phyloP scores from a whole-genome alignment of 768 basidiomycete genomes.

The Leucogyrophana mollusca region DNA sequence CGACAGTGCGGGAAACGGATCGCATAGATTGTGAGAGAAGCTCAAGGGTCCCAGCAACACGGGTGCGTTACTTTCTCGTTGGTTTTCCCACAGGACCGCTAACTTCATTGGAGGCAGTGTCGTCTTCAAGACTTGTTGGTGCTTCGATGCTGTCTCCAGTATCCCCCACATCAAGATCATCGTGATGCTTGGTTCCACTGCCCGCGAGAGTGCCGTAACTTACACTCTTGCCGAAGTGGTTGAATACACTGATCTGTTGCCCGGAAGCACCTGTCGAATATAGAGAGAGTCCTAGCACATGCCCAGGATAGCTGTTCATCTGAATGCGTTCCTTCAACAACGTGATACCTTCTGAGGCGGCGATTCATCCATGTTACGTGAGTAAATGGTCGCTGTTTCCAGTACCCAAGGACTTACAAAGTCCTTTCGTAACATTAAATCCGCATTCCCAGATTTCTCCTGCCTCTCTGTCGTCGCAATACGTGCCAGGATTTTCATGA shows the following conservation, averaged over 20 bases:
- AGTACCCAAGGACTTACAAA: no score
- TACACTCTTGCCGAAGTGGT: conserved; percentile 25
- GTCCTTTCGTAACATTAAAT: conserved; percentile 11
- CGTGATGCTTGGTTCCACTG: no score
- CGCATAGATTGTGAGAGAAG: conserved; percentile 24
- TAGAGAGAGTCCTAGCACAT: conserved; percentile 28
- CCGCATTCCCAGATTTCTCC: conserved; percentile 3
- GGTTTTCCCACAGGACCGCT: no score
- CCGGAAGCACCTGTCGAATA: conserved; percentile 32
- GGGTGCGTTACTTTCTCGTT: conserved; percentile 3
- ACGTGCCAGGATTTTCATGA: conserved; percentile 11
- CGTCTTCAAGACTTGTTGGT: conserved; percentile 5
- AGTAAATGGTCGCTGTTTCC: no score
- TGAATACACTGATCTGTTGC: conserved; percentile 28
- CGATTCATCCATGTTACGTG: conserved; percentile 17
- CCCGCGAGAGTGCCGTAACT: conserved; percentile 33
- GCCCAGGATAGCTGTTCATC: conserved; percentile 27
- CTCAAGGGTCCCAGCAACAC: conserved; percentile 16
- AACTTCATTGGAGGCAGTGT: neutral
- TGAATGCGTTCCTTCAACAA: conserved; percentile 35
- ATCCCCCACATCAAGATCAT: no score
- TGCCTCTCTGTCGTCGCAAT: conserved; percentile 19
- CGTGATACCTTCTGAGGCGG: no score
- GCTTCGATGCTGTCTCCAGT: no score
- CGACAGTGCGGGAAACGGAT: conserved; percentile 14